phyloP scores from a whole-genome alignment of 2,329 filamentous ascomycete species.

The Nannizziopsis barbatae region DNA sequence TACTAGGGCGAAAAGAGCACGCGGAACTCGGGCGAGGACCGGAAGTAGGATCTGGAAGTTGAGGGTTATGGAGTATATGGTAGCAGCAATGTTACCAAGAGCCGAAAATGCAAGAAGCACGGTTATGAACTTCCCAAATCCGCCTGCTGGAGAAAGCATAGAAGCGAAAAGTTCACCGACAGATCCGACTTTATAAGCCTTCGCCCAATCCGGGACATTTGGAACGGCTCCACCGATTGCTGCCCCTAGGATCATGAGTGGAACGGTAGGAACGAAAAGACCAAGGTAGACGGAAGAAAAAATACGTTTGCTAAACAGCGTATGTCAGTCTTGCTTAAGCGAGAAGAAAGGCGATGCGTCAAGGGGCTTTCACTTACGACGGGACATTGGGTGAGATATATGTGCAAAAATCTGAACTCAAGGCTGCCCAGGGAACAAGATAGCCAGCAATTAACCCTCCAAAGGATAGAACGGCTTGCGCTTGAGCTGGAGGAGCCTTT shows the following conservation, averaged over 20 bases:
- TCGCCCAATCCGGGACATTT: constrained; percentile 42
- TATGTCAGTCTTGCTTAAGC: not conserved
- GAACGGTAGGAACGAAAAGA: constrained; percentile 44
- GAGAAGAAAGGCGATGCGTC: not conserved
- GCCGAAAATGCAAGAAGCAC: constrained; percentile 48
- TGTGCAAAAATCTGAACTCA: constrained; percentile 16
- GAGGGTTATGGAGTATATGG: constrained; percentile 55
- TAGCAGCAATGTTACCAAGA: constrained; percentile 53
- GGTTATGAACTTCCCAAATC: constrained; percentile 56
- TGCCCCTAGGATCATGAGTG: constrained; percentile 52
- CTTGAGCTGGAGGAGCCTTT: constrained; percentile 9
- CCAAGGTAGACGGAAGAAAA: constrained; percentile 30
- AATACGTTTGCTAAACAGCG: constrained; percentile 11
- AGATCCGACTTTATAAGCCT: constrained; percentile 48
- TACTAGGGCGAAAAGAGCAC: constrained; percentile 49
- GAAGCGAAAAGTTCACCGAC: constrained; percentile 52
- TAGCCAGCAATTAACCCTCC: constrained; percentile 20
- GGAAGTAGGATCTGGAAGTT: constrained; percentile 56
- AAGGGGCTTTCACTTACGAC: constrained; percentile 8
- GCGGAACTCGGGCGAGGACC: constrained; percentile 47
- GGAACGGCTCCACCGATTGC: constrained; percentile 52
- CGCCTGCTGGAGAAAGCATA: constrained; percentile 33
- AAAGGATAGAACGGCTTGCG: constrained; percentile 18
- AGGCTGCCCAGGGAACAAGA: constrained; percentile 19
- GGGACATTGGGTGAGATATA: constrained; percentile 15